Evolutionary conservation across 257 asterid species (phyloP), one percentile per base, ranked within the genome.

Genomic region (Nicotiana sylvestris): DNA sequence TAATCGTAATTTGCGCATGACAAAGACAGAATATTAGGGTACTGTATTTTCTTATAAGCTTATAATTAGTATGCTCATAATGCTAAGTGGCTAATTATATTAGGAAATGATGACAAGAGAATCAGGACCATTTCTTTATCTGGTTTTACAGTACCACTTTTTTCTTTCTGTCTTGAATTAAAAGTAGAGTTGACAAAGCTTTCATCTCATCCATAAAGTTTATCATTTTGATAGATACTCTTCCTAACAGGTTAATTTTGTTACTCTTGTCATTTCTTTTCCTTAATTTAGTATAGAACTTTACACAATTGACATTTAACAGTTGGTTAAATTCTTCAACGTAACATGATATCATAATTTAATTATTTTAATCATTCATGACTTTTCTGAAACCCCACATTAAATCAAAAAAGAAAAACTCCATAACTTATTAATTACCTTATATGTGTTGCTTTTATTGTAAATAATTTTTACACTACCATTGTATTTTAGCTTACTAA

Each of bases 21-120:
- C 76, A 30, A 76, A 82, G 56, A 5, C 10, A 67, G 77, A 60
- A 66, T 29, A 56, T 68, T 8, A 77, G 84, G 72, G 77, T 66
- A 66, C 58, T 79, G 57, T 72, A 55, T 66, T 74, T 83, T 66
- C 27, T 62, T 72, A 51, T 80, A 76, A 80, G 83, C 16, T 66
- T 78, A 43, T 57, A 60, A 69, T 81, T 83, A 86, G 78, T 80
- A 70, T 82, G 85, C 55, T 82, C 78, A 66, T 80, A 65, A 64
- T 74, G 43, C 30, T 57, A 49, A 83, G 57, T 49, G 78, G 67
- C 76, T 79, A 58, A 83, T 85, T 81, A 86, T 83, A 81, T 81
- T 80, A 62, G 74, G 83, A 79, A 80, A 86, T 86, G 83, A 86
- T 86, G 82, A 83, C 74, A 46, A 39, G 69, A 56, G 85, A 82